Conservation (phyloP, 768 basidiomycete genomes). For the Psilocybe cyanescens region DNA sequence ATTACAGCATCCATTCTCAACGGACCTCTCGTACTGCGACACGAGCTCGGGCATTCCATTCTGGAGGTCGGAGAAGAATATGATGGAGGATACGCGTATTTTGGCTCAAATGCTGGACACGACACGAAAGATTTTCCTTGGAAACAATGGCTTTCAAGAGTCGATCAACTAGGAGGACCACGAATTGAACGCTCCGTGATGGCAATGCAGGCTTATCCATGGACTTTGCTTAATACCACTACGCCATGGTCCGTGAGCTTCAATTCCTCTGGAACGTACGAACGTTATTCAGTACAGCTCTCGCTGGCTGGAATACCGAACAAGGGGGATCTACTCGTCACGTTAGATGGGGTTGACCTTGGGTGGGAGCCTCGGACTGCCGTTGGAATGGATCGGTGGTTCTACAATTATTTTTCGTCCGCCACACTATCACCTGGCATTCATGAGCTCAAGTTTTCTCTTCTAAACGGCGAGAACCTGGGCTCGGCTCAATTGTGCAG, state of each 20-base stretch:
- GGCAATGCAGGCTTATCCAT: slow-evolving; percentile 77
- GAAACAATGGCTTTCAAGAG: slow-evolving; percentile 65
- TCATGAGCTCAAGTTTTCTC: slow-evolving; percentile 63
- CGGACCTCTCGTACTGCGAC: slow-evolving; percentile 74
- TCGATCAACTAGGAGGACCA: slow-evolving; percentile 18
- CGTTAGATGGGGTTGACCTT: slow-evolving; percentile 63
- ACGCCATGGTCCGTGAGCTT: slow-evolving; percentile 65
- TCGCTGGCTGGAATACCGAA: slow-evolving; percentile 74
- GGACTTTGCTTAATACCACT: slow-evolving; percentile 69
- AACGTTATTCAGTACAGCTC: slow-evolving; percentile 65
- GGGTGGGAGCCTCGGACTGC: slow-evolving; percentile 57
- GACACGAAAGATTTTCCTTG: slow-evolving; percentile 56
- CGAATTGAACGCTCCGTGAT: slow-evolving; percentile 72
- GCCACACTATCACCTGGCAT: slow-evolving; percentile 46
- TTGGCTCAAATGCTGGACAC: slow-evolving; percentile 65
- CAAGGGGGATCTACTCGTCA: slow-evolving; percentile 53
- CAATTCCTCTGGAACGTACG: slow-evolving; percentile 64
- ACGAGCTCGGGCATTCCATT: slow-evolving; percentile 82
- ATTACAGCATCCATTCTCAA: slow-evolving; percentile 77
- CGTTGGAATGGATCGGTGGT: slow-evolving; percentile 76
- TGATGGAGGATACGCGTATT: slow-evolving; percentile 78
- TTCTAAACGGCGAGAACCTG: slow-evolving; percentile 49
- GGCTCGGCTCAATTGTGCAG: slow-evolving; percentile 78
- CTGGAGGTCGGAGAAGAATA: slow-evolving; percentile 85
- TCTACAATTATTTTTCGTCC: slow-evolving; percentile 62